Evolutionary conservation across 495 filamentous ascomycete species (phyloP).

Genomic region (Tuber brumale): DNA sequence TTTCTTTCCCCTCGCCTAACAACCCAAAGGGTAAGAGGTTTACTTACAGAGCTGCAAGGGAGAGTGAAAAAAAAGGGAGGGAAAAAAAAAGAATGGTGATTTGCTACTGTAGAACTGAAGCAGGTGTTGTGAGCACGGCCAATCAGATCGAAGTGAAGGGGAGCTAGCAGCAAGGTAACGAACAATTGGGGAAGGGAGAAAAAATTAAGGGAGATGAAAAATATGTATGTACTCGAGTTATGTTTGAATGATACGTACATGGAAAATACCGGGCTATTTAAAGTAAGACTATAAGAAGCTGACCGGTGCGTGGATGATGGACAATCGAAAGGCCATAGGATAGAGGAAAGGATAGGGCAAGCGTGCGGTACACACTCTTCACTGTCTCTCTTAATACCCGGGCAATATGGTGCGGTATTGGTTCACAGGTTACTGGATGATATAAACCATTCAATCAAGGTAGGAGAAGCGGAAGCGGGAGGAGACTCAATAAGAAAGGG

Average conservation of each 20-base stretch:
- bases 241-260: neutral
- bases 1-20: neutral
- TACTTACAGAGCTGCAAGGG: neutral
- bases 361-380: constrained; percentile 2
- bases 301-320: neutral
- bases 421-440: neutral
- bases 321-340: neutral
- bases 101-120: neutral
- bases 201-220: neutral
- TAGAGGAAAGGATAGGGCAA: neutral
- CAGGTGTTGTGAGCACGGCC: neutral
- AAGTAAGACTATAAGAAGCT: neutral
- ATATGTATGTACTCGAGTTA: neutral
- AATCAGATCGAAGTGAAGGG: neutral
- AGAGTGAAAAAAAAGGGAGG: neutral
- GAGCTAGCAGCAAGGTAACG: neutral
- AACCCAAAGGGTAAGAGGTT: neutral
- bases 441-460: neutral
- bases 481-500: neutral
- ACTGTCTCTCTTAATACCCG: neutral
- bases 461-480: neutral
- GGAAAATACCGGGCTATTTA: neutral
- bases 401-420: neutral
- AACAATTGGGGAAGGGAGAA: neutral
- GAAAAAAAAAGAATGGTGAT: neutral